These are phyloP conservation scores for Yamadazyma kanchanaburiensis DNA, from an alignment of 1,139 yeast species.

Conservation along the genomic window DNA sequence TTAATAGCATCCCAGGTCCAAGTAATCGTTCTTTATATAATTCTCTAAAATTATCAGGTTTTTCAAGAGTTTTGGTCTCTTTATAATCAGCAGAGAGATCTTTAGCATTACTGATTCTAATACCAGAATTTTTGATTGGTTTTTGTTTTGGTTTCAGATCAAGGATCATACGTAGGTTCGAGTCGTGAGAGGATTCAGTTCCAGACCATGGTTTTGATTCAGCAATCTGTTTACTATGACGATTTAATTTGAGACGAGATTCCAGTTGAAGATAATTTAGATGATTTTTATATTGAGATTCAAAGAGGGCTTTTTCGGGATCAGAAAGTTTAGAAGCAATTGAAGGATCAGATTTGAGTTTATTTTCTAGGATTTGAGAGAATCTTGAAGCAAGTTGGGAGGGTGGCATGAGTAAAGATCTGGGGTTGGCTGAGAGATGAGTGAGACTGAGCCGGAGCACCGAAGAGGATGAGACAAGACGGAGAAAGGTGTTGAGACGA, in stretches of 20 bases:
- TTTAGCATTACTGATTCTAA: constrained; percentile 44
- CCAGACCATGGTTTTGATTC: constrained; percentile 68
- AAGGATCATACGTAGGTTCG: constrained; percentile 58
- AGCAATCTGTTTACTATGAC: constrained; percentile 47
- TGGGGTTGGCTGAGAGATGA: neutral
- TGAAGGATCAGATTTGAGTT: constrained; percentile 20
- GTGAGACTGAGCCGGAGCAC: neutral
- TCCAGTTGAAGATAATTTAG: constrained; percentile 28
- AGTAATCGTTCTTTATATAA: constrained; percentile 60
- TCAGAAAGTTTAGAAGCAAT: constrained; percentile 9
- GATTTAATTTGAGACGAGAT: constrained; percentile 24
- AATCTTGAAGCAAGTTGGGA: constrained; percentile 6
- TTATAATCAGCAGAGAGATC: constrained; percentile 68
- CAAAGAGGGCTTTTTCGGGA: constrained; percentile 12
- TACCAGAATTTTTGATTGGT: constrained; percentile 14
- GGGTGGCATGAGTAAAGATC: no score
- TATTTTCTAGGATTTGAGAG: constrained; percentile 22
- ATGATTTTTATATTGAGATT: constrained; percentile 17
- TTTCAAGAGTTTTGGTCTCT: constrained; percentile 25
- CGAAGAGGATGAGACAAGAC: no score
- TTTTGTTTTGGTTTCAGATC: constrained; percentile 55
- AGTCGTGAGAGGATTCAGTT: constrained; percentile 47
- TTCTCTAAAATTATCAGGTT: constrained; percentile 25
- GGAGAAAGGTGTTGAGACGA: no score
- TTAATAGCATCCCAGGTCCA: constrained; percentile 53